Conservation (phyloP, 768 basidiomycete genomes). For the Pleurotus giganteus region DNA sequence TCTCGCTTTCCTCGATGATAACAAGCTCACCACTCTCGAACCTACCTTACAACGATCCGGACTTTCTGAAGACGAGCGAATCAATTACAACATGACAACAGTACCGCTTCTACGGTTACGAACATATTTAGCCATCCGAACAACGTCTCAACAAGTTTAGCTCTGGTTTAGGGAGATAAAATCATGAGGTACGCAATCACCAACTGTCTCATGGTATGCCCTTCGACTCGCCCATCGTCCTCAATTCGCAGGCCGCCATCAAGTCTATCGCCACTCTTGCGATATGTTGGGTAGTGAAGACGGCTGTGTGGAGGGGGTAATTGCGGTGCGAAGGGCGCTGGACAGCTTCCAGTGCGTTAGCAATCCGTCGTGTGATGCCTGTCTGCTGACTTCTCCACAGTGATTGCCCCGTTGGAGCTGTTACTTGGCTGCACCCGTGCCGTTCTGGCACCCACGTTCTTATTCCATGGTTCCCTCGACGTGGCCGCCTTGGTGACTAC, state of each 20-base stretch:
- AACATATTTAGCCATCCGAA: too few species aligned
- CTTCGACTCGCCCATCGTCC: background rate
- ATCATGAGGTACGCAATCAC: too few species aligned
- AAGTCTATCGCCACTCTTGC: background rate
- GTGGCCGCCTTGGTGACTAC: slow-evolving; percentile 1
- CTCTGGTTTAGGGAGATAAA: too few species aligned
- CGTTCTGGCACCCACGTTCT: slow-evolving; percentile 4
- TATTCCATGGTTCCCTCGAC: background rate
- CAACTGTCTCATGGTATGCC: too few species aligned
- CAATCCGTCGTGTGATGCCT: too few species aligned
- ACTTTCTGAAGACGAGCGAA: too few species aligned
- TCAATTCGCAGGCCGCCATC: background rate
- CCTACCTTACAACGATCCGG: too few species aligned
- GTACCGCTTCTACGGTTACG: too few species aligned
- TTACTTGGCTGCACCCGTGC: slow-evolving; percentile 9
- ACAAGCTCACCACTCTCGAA: too few species aligned
- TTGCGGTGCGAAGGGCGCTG: background rate
- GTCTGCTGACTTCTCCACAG: background rate
- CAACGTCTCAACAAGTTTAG: too few species aligned
- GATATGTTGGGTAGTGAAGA: slow-evolving; percentile 1
- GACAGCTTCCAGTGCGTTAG: background rate
- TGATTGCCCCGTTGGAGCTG: slow-evolving; percentile 1
- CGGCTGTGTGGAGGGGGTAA: background rate
- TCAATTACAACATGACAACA: too few species aligned
- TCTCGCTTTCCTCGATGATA: too few species aligned